These are phyloP conservation scores for Xenosphaeropsis pyriputrescens DNA, from an alignment of 2,329 filamentous ascomycete genomes.

Conservation along the genomic window DNA sequence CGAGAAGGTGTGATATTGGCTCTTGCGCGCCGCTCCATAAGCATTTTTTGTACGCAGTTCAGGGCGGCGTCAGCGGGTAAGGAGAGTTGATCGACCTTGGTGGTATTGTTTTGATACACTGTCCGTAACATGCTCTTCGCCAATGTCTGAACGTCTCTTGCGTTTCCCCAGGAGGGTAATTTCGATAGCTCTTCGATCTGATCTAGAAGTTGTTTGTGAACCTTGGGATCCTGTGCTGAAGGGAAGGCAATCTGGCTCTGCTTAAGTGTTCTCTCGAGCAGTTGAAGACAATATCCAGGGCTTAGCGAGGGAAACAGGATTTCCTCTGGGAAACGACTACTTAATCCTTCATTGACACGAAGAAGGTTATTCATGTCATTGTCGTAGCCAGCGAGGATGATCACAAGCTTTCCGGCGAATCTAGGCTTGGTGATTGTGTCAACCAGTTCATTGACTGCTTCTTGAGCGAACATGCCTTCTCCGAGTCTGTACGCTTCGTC, in stretches of 20 bases:
- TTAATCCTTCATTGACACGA: slow-evolving; percentile 33
- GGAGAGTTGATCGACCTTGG: slow-evolving; percentile 6
- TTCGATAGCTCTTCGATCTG: slow-evolving; percentile 21
- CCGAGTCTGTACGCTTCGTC: slow-evolving; percentile 42
- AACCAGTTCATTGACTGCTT: slow-evolving; percentile 64
- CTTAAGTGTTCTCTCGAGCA: slow-evolving; percentile 21
- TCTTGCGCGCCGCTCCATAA: slow-evolving; percentile 8
- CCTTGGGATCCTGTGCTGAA: slow-evolving; percentile 12
- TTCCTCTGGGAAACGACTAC: slow-evolving; percentile 36
- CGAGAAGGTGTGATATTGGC: slow-evolving; percentile 1
- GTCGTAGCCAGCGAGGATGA: slow-evolving; percentile 42
- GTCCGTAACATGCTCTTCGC: slow-evolving; percentile 26
- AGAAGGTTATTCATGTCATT: slow-evolving; percentile 37
- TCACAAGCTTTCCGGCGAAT: slow-evolving; percentile 33
- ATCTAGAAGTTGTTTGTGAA: slow-evolving; percentile 5
- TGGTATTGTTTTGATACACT: slow-evolving; percentile 9
- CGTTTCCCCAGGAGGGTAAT: slow-evolving; percentile 33
- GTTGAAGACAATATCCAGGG: slow-evolving; percentile 19
- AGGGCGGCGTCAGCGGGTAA: slow-evolving; percentile 7
- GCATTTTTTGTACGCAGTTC: slow-evolving; percentile 10
- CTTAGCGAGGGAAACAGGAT: slow-evolving; percentile 24
- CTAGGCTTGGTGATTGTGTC: slow-evolving; percentile 27
- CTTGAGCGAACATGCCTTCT: slow-evolving; percentile 31
- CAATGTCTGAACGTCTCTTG: slow-evolving; percentile 32
- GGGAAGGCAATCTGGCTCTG: slow-evolving; percentile 13